Percentiles rank a stretch among this genome's conserved stretches.
These are phyloP conservation scores for Pseudozyma hubeiensis DNA, from an alignment of 1,284 basidiomycete species.

Conservation along the genomic window DNA sequence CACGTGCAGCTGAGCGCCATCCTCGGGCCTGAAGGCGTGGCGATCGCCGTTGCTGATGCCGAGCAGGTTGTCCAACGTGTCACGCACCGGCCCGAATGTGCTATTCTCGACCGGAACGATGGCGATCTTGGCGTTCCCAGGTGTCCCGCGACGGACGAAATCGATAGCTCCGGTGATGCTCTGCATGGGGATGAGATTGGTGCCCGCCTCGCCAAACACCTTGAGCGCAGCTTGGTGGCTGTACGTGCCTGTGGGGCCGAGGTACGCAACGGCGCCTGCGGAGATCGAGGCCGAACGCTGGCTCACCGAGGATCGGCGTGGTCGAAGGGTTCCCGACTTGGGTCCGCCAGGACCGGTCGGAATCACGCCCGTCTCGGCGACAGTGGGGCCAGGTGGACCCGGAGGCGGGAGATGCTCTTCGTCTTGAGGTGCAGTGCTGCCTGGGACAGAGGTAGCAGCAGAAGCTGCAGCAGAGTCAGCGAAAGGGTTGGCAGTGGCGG, in stretches of 20 bases:
- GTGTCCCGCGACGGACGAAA: constrained; percentile 48
- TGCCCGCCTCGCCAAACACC: constrained; percentile 37
- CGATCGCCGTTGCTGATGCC: constrained; percentile 45
- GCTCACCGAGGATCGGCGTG: constrained; percentile 38
- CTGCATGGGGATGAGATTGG: constrained; percentile 49
- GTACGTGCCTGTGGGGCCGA: constrained; percentile 49
- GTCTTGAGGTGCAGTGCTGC: constrained; percentile 7
- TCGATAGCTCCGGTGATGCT: constrained; percentile 51
- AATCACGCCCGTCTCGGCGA: constrained; percentile 53
- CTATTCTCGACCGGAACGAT: constrained; percentile 51
- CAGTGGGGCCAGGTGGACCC: constrained; percentile 43
- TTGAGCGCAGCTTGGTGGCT: constrained; percentile 50
- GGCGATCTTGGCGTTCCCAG: constrained; percentile 48
- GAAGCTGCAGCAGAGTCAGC: constrained; percentile 23
- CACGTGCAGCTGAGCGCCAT: constrained; percentile 34
- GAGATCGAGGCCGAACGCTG: constrained; percentile 49
- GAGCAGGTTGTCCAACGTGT: constrained; percentile 44
- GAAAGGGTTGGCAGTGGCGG: constrained; percentile 31
- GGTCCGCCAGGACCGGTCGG: constrained; percentile 53
- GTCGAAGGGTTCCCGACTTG: constrained; percentile 49
- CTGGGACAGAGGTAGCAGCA: background rate
- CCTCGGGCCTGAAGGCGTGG: constrained; percentile 27
- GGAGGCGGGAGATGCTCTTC: constrained; percentile 14
- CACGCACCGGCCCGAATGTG: constrained; percentile 46
- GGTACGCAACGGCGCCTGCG: constrained; percentile 46